A percentile compares a stretch with the other conserved stretches of the same genome.
Conservation (phyloP, 495 filamentous ascomycete species). For the Ascodesmis nigricans region DNA sequence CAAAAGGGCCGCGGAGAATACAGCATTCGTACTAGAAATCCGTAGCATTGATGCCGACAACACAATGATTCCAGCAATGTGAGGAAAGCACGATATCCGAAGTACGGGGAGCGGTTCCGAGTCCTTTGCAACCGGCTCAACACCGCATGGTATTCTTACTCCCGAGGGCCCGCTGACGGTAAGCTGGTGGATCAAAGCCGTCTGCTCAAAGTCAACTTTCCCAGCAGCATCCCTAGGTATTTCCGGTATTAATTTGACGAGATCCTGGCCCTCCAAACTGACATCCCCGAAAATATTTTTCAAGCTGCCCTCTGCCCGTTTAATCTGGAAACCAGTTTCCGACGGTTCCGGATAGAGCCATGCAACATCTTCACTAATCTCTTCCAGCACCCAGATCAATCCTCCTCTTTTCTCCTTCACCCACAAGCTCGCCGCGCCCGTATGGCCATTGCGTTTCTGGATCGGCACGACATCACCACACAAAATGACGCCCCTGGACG, state of each 20-base stretch:
- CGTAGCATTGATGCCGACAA: constrained; percentile 49
- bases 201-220: constrained; percentile 46
- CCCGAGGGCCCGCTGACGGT: constrained; percentile 52
- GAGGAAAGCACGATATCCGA: constrained; percentile 76
- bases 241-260: constrained; percentile 54
- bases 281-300: constrained; percentile 51
- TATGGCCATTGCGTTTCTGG: constrained; percentile 75
- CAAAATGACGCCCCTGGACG: constrained; percentile 74
- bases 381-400: constrained; percentile 91
- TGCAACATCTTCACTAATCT: constrained; percentile 86
- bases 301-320: constrained; percentile 33
- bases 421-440: constrained; percentile 85
- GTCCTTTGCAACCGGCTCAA: constrained; percentile 42
- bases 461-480: constrained; percentile 97
- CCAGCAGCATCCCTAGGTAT: constrained; percentile 54
- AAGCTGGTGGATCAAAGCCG: constrained; percentile 50
- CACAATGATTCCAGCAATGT: constrained; percentile 93
- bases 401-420: constrained; percentile 91
- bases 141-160: constrained; percentile 54
- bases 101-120: too few species aligned
- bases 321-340: constrained; percentile 5
- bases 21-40: constrained; percentile 81
- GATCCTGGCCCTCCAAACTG: constrained; percentile 42
- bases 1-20: constrained; percentile 79
- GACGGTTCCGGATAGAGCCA: constrained; percentile 26